Base-by-base conservation (phyloP, 2,329 filamentous ascomycete genomes). In the Sporothrix humicola region DNA sequence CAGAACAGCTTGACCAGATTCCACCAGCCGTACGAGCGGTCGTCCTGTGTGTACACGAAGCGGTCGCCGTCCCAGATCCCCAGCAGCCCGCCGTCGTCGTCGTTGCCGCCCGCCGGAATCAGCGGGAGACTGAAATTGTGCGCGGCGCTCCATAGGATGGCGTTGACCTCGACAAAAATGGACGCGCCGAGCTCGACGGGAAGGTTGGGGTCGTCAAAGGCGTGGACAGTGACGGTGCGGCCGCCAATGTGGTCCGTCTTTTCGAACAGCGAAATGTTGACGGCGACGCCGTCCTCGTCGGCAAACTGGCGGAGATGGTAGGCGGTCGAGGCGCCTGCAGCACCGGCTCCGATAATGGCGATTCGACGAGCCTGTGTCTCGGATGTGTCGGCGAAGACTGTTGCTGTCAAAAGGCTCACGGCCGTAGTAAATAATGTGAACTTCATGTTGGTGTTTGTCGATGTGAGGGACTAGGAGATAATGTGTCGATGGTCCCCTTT, bases 241-340 rank as follows among this genome's bases (percentile, higher is more conserved):
- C 96, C 96, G 44, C 96, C 96, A 59, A 98, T 87, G 77, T 90
- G 93, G 46, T 85, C 81, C 17, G 89, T 90, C 77, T 91, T 92
- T 79, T 99, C 96, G 80, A 95, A 98, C 42, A 99, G 85, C 26
- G 94, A 97, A 78, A 98, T 91, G 77, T 97, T 92, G 74, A 95
- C 80, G 1, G 86, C 83, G 20, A 92, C 81, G 20, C 84, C 84
- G n/a, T 86, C 85, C 73, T 88, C 82, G 3, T 88, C 82, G 26
- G 93, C 92, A 81, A 91, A 95, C 78, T 91, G 89, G 54, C 87
- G 87, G 65, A 99, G 85, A 79, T 95, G 90, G 81, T 96, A 97
- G 0, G 96, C 95, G 2, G 94, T 86, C 1, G 95, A 97, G 4
- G 96, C 90, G 44, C 96, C 96, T 44, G 90, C 95, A 59, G 96